Base-by-base conservation (phyloP, 768 basidiomycete species). In the Leccinellum albellum region DNA sequence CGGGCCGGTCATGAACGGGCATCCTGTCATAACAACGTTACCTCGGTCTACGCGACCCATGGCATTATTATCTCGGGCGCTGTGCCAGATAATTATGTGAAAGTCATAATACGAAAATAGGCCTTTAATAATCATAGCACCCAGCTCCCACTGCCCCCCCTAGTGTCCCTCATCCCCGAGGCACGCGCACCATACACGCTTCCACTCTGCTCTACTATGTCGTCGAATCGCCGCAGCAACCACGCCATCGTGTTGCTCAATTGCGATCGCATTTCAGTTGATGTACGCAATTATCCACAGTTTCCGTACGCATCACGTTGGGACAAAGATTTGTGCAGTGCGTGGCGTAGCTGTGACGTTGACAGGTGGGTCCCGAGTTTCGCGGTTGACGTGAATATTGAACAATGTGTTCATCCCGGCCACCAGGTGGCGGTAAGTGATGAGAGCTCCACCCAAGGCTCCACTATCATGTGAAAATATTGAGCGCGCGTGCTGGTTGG, bases 401-500 rank as follows among this genome's bases (percentile, higher is more conserved):
- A 40, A 6, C 40, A 42, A 20, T 42, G 40, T 37, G 37, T 4
- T 37, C 17, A 37, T 37, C 37, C 17, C 17, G 8, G n/a, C n/a
- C n/a, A 42, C 20, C 20, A 10, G 40, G n/a, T 40, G 37, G 5
- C 40, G 40, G 5, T 10, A 20, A 20, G 20, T 35, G 35, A 35
- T 17, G 2, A 35, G 35, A 17, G 40, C n/a, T n/a, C 37, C 37
- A 17, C 10, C 8, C 1, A 35, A 17, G 8, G 40, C n/a, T n/a
- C 37, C 37, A 17, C 10, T 10, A 20, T 20, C 40, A 32, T 32
- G 13, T 32, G 13, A 13, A 32, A 4, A 40, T n/a, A 40, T 20
- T 4, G 20, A 42, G 37, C 20, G 24, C 15, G 12, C 32, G 20
- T 51, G 31, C 64, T 62, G 66, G n/a, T n/a, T n/a, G 14, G 21